Evolutionary conservation across 495 filamentous ascomycete genomes (phyloP).

Genomic region (Annulohypoxylon maeteangense): DNA sequence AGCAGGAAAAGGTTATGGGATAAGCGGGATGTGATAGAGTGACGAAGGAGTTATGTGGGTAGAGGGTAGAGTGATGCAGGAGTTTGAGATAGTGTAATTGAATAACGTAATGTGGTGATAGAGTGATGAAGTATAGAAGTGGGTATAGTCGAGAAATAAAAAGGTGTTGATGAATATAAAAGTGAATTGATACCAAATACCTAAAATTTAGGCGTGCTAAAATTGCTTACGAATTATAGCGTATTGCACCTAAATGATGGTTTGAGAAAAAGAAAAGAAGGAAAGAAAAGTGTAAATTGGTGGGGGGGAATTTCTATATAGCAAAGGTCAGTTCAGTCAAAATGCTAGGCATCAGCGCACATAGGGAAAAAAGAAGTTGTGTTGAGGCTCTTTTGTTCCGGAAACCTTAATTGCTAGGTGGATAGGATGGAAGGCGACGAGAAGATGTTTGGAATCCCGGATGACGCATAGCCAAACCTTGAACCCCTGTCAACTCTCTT

Average conservation of each 20-base stretch:
- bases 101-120: neutral
- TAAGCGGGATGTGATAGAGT: neutral
- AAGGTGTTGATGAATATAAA: no score
- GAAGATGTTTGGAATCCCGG: neutral
- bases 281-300: neutral
- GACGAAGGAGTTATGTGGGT: neutral
- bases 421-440: neutral
- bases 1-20: slow-evolving; percentile 4
- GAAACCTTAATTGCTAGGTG: neutral
- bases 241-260: neutral
- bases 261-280: neutral
- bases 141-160: no score
- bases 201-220: neutral
- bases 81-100: no score
- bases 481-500: no score
- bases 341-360: slow-evolving; percentile 10
- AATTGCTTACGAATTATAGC: neutral
- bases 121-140: neutral
- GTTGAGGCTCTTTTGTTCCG: slow-evolving; percentile 5
- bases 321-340: neutral
- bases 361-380: neutral
- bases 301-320: neutral
- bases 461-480: neutral
- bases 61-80: neutral
- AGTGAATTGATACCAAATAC: neutral